Base-by-base conservation (phyloP, 2,329 filamentous ascomycete genomes). In the Aspergillus sp. region DNA sequence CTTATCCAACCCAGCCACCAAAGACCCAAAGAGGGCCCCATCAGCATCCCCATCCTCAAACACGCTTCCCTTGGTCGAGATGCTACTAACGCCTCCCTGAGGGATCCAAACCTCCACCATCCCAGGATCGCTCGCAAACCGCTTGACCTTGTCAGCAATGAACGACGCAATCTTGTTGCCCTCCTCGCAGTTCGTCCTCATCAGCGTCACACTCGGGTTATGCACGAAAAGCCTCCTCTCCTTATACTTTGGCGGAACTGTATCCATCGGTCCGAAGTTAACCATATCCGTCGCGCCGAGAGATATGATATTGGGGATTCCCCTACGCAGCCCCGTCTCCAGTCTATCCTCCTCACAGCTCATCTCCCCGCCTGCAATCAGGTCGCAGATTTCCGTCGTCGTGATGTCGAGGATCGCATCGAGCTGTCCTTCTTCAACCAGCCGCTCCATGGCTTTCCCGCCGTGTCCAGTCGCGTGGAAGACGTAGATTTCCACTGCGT, bases 381-480 rank as follows among this genome's bases (percentile, higher is more conserved):
- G 74, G 65, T 90, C 88, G 44, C 83, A 84, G 17, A 89, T 79
- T 66, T 91, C 88, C 0, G 87, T 89, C 0, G 87, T 90, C 0
- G 88, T 90, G n/a, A 90, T 72, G 66, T 91, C 88, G 3, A 90
- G 73, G 0, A 90, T 81, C 0, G 84, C 88, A 64, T 89, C 85
- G 2, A 91, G 75, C n/a, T 76, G 73, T 0, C 78, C 78, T 63
- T 87, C 83, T 0, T 69, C 66, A 1, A 89, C 73, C 3, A 90
- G 75, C 1, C 85, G 77, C 68, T 90, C 88, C 87, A 90, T 88
- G 0, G 87, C 85, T 52, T 80, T 80, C 2, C 88, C 88, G 0
- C 88, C 88, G 14, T 86, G 80, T 0, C 88, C 88, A 0, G 87
- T 90, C 2, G 87, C 87, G 65, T 90, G 87, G 66, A 90, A 90